Evolutionary conservation across 805 yeast species (phyloP).

Genomic region (Grigorovia transvaalensis): DNA sequence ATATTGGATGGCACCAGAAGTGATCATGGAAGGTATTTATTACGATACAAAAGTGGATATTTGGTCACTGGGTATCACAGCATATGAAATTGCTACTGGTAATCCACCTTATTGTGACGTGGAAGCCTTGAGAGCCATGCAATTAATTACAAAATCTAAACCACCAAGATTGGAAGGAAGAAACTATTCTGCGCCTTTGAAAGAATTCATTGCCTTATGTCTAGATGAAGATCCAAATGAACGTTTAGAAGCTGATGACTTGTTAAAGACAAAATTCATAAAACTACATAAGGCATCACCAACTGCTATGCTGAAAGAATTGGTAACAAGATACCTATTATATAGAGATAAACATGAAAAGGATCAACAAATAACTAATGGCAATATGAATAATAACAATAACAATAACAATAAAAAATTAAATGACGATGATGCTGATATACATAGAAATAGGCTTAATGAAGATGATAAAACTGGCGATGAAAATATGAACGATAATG

Average conservation of each 20-base stretch:
- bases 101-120: conserved; percentile 95
- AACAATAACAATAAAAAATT: conserved; percentile 21
- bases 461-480: conserved; percentile 1
- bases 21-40: conserved; percentile 78
- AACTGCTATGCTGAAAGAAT: conserved; percentile 54
- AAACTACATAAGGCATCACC: conserved; percentile 50
- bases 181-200: conserved; percentile 61
- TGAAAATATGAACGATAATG: conserved; percentile 3
- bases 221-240: conserved; percentile 89
- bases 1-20: conserved; percentile 99
- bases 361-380: conserved; percentile 36
- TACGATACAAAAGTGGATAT: conserved; percentile 91
- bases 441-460: not conserved
- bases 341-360: conserved; percentile 64
- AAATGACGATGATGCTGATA: conserved; percentile 1
- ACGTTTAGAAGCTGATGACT: conserved; percentile 78
- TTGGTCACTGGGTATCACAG: conserved; percentile 94
- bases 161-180: conserved; percentile 94
- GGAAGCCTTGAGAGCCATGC: conserved; percentile 92
- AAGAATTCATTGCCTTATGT: conserved; percentile 84
- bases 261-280: conserved; percentile 65
- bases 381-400: conserved; percentile 39
- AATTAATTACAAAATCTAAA: conserved; percentile 79
- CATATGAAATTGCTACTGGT: conserved; percentile 91
- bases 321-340: conserved; percentile 58